Evolutionary conservation across 768 basidiomycete genomes (phyloP).

Genomic region (Mycena albidolilacea): DNA sequence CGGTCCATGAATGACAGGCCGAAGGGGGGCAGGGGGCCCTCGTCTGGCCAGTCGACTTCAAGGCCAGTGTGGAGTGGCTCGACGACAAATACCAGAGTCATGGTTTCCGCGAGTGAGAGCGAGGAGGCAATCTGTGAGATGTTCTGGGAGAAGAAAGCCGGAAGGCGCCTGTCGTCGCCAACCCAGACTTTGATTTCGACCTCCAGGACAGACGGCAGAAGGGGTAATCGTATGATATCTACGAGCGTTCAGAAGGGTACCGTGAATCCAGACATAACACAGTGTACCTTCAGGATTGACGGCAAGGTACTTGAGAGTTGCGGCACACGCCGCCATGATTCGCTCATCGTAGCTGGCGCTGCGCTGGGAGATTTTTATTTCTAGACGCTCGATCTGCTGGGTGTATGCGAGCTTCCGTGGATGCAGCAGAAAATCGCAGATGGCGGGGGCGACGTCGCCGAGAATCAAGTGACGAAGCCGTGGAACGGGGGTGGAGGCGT

Average conservation of each 20-base stretch:
- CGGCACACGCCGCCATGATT: slow-evolving; percentile 17
- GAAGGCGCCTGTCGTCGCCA: background rate
- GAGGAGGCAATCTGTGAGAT: slow-evolving; percentile 9
- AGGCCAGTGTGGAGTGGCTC: background rate
- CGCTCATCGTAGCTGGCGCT: slow-evolving; percentile 15
- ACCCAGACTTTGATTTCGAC: slow-evolving; percentile 18
- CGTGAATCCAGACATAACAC: too few species aligned
- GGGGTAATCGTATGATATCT: background rate
- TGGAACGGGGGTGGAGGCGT: background rate
- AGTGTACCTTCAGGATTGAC: slow-evolving; percentile 21
- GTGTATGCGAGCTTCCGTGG: background rate
- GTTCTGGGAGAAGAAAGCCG: background rate
- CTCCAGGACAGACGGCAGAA: slow-evolving; percentile 10
- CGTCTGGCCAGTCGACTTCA: slow-evolving; percentile 5
- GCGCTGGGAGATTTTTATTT: background rate
- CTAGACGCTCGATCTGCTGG: slow-evolving; percentile 5
- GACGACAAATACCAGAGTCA: slow-evolving; percentile 11
- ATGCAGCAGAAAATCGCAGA: slow-evolving; percentile 14
- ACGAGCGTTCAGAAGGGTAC: slow-evolving; percentile 3
- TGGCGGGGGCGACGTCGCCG: background rate
- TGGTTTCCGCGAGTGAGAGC: slow-evolving; percentile 19
- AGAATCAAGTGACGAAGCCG: slow-evolving; percentile 13
- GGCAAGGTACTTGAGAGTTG: slow-evolving; percentile 6
- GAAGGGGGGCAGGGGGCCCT: background rate
- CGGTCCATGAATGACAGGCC: slow-evolving; percentile 17